Base-by-base conservation (phyloP, 495 filamentous ascomycete species). In the Neurospora sublineolata region DNA sequence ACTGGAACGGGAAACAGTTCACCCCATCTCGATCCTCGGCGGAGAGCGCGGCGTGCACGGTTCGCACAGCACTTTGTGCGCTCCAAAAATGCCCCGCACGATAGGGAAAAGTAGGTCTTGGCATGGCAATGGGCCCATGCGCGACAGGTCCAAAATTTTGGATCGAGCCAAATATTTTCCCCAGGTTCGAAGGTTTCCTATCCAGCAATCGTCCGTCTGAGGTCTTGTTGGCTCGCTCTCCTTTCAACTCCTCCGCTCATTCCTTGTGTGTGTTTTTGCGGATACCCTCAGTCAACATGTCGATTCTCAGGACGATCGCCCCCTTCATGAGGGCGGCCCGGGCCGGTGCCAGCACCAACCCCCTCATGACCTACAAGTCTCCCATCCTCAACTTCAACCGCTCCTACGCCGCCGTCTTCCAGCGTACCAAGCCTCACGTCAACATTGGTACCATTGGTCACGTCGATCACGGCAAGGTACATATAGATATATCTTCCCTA, bases 391-490 rank as follows among this genome's bases (percentile, higher is more conserved):
- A 90, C 83, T 83, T 88, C 80, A 85, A 84, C 75, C 86, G 92
- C 77, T 86, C 88, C 75, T 89, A 95, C 78, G 94, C 93, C 68
- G 90, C 88, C 41, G 41, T 44, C 75, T 99, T 91, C 80, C 88
- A 97, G 87, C 89, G 95, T 74, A 91, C 85, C 79, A 99, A 98
- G 86, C 95, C 96, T 69, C 95, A 99, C 79, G 94, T 98, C 74
- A 99, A 99, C 84, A 94, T 99, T 78, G 95, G 93, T 94, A 99
- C 95, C 75, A 99, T 99, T 84, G 95, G 95, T 74, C 95, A 99
- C 85, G 95, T 99, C 82, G 95, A 99, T 88, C 95, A 99, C 83
- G 95, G 95, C 85, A 99, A 99, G 91, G 94, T 96, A 82, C 76
- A 69, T 70, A 37, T 3, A 64, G 64, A 73, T 39, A 60, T 52